Conservation (phyloP, 2,329 filamentous ascomycete genomes). For the Fusarium incarnatum region DNA sequence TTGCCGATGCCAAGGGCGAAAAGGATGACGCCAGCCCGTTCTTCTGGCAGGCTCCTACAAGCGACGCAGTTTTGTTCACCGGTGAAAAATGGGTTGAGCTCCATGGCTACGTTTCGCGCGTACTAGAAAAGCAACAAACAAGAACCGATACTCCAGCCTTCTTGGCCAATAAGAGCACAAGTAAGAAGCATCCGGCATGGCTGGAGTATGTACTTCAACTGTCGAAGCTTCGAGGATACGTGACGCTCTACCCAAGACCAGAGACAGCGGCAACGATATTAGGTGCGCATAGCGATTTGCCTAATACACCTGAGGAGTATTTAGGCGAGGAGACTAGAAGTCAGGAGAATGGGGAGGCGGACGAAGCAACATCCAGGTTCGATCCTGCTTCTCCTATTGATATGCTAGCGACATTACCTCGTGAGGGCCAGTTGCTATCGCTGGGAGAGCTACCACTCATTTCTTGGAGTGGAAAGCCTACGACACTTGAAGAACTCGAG, state of each 20-base stretch:
- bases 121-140: constrained; percentile 61
- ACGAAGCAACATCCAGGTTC: constrained; percentile 48
- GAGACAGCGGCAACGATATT: constrained; percentile 66
- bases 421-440: constrained; percentile 56
- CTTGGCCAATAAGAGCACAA: constrained; percentile 68
- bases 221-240: constrained; percentile 80
- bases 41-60: constrained; percentile 86
- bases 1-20: constrained; percentile 26
- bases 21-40: constrained; percentile 66
- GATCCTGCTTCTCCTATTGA: constrained; percentile 57
- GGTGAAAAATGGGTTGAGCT: constrained; percentile 89
- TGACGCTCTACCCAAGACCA: constrained; percentile 80
- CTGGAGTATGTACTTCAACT: constrained; percentile 82
- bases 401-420: constrained; percentile 63
- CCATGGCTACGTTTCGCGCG: constrained; percentile 79
- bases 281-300: constrained; percentile 83
- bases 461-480: constrained; percentile 70
- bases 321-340: constrained; percentile 44
- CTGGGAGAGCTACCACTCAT: constrained; percentile 68
- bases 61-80: constrained; percentile 83
- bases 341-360: constrained; percentile 47
- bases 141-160: constrained; percentile 54
- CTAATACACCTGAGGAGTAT: constrained; percentile 78
- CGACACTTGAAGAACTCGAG: constrained; percentile 55
- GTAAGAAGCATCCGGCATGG: constrained; percentile 78